Percentiles rank a stretch among this genome's conserved stretches.
phyloP scores from a whole-genome alignment of 139 green algal genomes.

The Closterium sp. region DNA sequence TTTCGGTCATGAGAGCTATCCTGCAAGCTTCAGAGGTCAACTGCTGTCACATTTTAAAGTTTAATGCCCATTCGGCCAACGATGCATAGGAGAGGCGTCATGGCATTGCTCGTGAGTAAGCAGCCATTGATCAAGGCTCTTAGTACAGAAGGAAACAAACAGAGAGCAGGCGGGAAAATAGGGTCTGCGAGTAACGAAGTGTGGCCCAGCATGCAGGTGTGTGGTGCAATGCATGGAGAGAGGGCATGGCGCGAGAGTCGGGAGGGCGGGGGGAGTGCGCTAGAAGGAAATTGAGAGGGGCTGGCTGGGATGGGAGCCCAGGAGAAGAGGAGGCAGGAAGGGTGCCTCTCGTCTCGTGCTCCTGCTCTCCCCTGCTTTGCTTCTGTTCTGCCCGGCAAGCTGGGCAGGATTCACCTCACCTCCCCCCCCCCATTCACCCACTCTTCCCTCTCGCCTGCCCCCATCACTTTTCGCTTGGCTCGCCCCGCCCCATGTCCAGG shows the following conservation, averaged over 20 bases:
- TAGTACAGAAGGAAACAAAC: not conserved
- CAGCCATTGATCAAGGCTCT: no score
- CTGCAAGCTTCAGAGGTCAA: not conserved
- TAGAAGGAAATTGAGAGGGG: not conserved
- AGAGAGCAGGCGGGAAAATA: not conserved
- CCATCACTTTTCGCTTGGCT: not conserved
- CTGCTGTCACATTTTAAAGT: no score
- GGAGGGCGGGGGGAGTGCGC: no score
- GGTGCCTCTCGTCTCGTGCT: no score
- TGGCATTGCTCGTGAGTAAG: not conserved
- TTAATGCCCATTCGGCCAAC: not conserved
- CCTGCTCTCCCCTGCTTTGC: no score
- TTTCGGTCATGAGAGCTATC: not conserved
- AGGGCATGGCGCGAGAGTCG: no score
- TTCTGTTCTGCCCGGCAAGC: not conserved
- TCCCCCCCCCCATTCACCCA: not conserved
- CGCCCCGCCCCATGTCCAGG: not conserved
- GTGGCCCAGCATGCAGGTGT: no score
- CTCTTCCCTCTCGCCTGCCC: no score
- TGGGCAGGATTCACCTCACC: not conserved
- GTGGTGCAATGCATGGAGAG: no score
- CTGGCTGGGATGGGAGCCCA: not conserved
- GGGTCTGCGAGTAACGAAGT: no score
- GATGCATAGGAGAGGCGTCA: not conserved
- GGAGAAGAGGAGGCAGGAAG: no score